A percentile compares a stretch with the other conserved stretches of the same genome.
Conservation (phyloP, 192 early-diverging fungal genomes). For the Coemansia sp. region DNA sequence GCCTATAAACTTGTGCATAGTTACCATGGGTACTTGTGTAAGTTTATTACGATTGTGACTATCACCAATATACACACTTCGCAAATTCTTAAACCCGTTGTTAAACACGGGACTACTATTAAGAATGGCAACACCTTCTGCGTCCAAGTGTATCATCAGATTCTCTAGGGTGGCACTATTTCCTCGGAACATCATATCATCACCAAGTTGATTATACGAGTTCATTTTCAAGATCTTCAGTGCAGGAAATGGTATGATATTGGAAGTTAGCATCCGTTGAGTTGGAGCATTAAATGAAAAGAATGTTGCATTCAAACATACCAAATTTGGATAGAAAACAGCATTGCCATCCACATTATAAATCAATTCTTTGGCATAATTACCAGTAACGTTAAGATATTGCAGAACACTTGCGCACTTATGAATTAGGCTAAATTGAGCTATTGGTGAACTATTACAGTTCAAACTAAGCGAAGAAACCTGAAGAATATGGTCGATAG, state of each 20-base stretch:
- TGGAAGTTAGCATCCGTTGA: neutral
- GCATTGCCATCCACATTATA: neutral
- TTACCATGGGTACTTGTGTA: no score
- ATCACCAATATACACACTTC: no score
- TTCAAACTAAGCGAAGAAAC: neutral
- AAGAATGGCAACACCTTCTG: no score
- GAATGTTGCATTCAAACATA: neutral
- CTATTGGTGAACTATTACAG: neutral
- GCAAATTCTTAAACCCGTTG: no score
- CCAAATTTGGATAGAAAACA: neutral
- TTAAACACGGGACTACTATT: no score
- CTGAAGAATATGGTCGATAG: neutral
- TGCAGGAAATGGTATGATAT: neutral
- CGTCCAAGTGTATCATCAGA: neutral
- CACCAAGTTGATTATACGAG: neutral
- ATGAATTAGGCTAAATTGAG: neutral
- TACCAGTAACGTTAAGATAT: neutral
- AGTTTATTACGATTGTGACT: no score
- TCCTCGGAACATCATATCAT: slow-evolving; percentile 16
- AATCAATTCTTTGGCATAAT: neutral
- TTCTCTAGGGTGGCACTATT: neutral
- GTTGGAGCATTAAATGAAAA: neutral
- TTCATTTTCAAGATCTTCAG: neutral
- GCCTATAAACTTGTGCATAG: no score
- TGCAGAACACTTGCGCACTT: neutral